phyloP scores from a whole-genome alignment of 306 rosid species.

The Fragaria nilgerrensis region DNA sequence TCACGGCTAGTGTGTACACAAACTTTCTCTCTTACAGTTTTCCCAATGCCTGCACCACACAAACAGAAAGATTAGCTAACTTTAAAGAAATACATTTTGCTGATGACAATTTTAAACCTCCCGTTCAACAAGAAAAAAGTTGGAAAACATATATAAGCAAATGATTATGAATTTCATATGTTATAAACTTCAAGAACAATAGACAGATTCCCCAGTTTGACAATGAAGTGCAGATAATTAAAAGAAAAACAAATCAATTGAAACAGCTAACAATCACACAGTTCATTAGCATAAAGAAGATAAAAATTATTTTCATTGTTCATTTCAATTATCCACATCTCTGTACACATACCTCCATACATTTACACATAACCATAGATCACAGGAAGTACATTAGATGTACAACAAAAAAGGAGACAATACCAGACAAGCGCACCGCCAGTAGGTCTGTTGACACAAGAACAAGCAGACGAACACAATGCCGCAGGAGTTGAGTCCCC shows the following conservation, averaged over 20 bases:
- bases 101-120: not conserved
- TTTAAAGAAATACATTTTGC: not conserved
- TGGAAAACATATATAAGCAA: not conserved
- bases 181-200: not conserved
- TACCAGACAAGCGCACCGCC: conserved; percentile 95
- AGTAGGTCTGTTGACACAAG: conserved; percentile 84
- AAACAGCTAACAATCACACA: conserved; percentile 1
- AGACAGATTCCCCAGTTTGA: conserved; percentile 5
- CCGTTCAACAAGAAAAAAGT: not conserved
- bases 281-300: not conserved
- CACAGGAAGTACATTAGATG: not conserved
- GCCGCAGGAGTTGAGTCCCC: conserved; percentile 96
- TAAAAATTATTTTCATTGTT: not conserved
- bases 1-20: conserved; percentile 99
- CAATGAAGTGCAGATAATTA: not conserved
- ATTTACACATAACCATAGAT: not conserved
- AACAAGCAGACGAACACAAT: conserved; percentile 98
- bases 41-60: conserved; percentile 79
- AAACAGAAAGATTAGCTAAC: conserved; percentile 27
- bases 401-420: conserved; percentile 19
- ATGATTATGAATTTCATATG: not conserved
- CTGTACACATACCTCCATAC: not conserved
- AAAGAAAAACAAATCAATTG: not conserved
- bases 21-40: conserved; percentile 96
- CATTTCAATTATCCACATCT: not conserved